phyloP scores from a whole-genome alignment of 2,329 filamentous ascomycete genomes.

The Ustilaginoidea virens region DNA sequence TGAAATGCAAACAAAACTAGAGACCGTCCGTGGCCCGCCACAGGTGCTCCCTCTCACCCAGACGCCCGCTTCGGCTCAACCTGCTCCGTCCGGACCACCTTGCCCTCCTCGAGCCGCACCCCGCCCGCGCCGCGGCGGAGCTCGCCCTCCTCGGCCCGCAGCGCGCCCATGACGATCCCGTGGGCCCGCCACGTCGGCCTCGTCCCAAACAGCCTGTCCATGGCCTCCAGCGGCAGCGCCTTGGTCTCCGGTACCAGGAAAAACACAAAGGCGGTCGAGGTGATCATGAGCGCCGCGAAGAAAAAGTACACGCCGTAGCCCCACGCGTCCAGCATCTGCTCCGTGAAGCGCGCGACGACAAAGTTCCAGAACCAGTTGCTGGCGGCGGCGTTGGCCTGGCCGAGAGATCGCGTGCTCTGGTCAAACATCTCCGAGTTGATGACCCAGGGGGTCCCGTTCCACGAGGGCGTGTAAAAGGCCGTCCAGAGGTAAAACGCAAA shows the following conservation, averaged over 20 bases:
- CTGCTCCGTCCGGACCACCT: conserved; percentile 12
- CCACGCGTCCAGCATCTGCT: conserved; percentile 44
- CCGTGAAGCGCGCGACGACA: conserved; percentile 51
- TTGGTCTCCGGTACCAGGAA: conserved; percentile 54
- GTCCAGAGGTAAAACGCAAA: conserved; percentile 43
- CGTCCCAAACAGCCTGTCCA: conserved; percentile 44
- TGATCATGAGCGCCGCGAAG: conserved; percentile 47
- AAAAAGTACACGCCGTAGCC: conserved; percentile 55
- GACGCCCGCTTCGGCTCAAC: conserved; percentile 8
- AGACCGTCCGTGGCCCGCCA: too few relatives aligned
- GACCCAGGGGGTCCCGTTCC: conserved; percentile 66
- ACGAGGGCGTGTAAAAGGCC: conserved; percentile 54
- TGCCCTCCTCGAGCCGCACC: conserved; percentile 13
- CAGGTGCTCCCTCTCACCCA: too few relatives aligned
- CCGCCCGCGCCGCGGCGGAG: conserved; percentile 16
- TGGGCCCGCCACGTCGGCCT: conserved; percentile 30
- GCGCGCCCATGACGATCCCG: conserved; percentile 25
- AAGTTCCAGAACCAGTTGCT: conserved; percentile 66
- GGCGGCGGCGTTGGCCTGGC: conserved; percentile 55
- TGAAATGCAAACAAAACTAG: too few relatives aligned
- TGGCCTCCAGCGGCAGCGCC: conserved; percentile 46
- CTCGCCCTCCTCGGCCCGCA: conserved; percentile 19
- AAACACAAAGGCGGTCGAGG: conserved; percentile 42
- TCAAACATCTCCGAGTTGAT: conserved; percentile 64
- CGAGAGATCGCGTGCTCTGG: conserved; percentile 44